Percentiles rank a stretch among this genome's conserved stretches.
phyloP scores from a whole-genome alignment of 495 filamentous ascomycete genomes.

The Hypomontagnella monticulosa region DNA sequence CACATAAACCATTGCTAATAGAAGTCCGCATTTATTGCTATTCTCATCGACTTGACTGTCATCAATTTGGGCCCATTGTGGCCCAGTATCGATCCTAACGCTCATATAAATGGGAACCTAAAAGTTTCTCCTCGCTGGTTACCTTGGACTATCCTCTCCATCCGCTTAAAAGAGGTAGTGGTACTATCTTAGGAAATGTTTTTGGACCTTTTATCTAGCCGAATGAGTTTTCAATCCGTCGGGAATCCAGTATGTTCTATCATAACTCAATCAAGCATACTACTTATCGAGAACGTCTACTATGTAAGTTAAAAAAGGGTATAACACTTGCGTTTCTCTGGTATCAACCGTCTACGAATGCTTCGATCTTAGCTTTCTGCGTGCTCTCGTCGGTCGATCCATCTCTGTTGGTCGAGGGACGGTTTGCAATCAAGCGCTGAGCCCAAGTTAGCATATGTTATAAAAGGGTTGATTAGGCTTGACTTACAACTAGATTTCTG shows the following conservation, averaged over 20 bases:
- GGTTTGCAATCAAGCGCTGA: conserved; percentile 57
- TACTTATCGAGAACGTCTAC: not conserved
- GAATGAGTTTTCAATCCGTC: no score
- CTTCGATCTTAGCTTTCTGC: conserved; percentile 49
- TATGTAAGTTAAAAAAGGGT: not conserved
- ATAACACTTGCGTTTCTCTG: conserved; percentile 9
- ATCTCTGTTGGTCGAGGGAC: conserved; percentile 44
- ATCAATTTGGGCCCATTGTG: no score
- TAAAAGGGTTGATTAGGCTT: not conserved
- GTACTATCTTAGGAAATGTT: no score
- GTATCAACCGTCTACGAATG: conserved; percentile 48
- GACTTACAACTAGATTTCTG: conserved; percentile 84
- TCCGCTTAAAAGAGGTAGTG: no score
- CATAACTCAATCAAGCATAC: not conserved
- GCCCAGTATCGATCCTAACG: no score
- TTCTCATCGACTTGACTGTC: no score
- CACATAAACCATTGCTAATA: no score
- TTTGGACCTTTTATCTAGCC: no score
- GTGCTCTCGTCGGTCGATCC: conserved; percentile 44
- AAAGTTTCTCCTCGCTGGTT: no score
- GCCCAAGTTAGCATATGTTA: conserved; percentile 1
- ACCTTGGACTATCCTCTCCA: no score
- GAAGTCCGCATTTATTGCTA: no score
- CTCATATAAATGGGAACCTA: no score
- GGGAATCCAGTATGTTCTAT: conserved; percentile 9